Evolutionary conservation across 2,329 filamentous ascomycete genomes (phyloP), one percentile per base, ranked within the genome.

Genomic region (Septoria linicola): DNA sequence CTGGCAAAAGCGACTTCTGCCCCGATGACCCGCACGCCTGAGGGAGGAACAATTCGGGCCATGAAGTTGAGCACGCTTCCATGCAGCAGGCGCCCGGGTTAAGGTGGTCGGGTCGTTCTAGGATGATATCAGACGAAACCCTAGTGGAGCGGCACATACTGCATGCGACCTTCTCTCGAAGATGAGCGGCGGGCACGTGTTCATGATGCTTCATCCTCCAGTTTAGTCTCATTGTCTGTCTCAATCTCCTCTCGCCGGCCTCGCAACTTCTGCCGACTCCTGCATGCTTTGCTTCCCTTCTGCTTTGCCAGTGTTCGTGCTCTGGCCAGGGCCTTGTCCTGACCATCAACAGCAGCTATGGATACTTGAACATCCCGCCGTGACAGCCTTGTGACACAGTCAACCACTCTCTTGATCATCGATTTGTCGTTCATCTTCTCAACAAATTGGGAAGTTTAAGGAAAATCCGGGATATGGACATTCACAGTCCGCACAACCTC

Each of bases 251-350:
- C 16, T 13, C 32, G 13, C 13, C 5, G 5, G n/a, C 32, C 5
- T 35, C 32, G 32, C 32, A 35, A 17, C 32, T n/a, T 5, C 5
- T 35, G 30, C 13, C 42, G 1, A 10, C 31, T 30, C n/a, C 27
- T 42, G 27, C 40, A 42, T 6, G 40, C 40, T 19, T 25, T 42
- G 21, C 40, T 31, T 19, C 40, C 21, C 40, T 25, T 42, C 23
- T 25, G 40, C 14, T 20, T 31, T 17, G 40, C 40, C 17, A 42
- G 27, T 16, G 20, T 30, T 20, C 25, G 19, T 14, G 40, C 40
- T 30, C 21, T 42, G 14, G 16, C 40, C 13, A 19, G 11, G 3
- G 11, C 23, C 20, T 19, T 21, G 40, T 42, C 40, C 8, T 16
- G 40, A 10, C 21, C 21, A 19, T 23, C 11, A 1, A 16, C n/a